These are phyloP conservation scores for Lipomyces oligophaga DNA, from an alignment of 805 yeast genomes.

Conservation along the genomic window DNA sequence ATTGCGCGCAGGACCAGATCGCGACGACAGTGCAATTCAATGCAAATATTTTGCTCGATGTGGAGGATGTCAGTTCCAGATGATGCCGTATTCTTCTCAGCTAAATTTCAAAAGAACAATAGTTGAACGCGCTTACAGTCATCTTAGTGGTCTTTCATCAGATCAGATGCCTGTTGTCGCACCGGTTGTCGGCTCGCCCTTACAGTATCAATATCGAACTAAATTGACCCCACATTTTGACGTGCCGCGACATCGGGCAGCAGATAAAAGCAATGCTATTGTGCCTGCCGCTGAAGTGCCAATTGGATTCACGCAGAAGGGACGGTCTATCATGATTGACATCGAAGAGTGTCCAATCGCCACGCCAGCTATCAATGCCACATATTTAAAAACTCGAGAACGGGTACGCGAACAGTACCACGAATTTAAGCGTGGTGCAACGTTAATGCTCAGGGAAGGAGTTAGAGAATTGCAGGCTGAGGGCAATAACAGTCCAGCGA, in stretches of 20 bases:
- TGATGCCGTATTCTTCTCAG: conserved; percentile 68
- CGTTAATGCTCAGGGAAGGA: conserved; percentile 72
- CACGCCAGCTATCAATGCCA: conserved; percentile 69
- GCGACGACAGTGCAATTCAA: conserved; percentile 57
- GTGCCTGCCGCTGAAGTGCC: conserved; percentile 45
- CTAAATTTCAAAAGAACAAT: conserved; percentile 67
- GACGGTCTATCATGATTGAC: conserved; percentile 66
- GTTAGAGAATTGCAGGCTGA: conserved; percentile 34
- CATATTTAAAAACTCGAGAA: conserved; percentile 64
- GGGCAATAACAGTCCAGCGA: conserved; percentile 37
- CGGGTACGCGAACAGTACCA: conserved; percentile 49
- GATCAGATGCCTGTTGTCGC: conserved; percentile 55
- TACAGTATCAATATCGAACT: conserved; percentile 74
- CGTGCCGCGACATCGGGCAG: conserved; percentile 66
- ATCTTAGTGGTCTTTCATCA: conserved; percentile 48
- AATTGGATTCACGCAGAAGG: conserved; percentile 84
- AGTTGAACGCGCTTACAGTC: conserved; percentile 74
- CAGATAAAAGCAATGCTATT: too few species aligned
- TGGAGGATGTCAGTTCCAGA: conserved; percentile 93
- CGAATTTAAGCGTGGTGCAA: conserved; percentile 72
- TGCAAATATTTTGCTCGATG: conserved; percentile 89
- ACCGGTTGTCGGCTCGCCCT: conserved; percentile 71
- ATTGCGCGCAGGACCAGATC: conserved; percentile 42
- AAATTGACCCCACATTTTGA: conserved; percentile 95
- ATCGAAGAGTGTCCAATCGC: conserved; percentile 94